phyloP scores from a whole-genome alignment of 202 grass and related monocot species.

The Dendrocalamus latiflorus region DNA sequence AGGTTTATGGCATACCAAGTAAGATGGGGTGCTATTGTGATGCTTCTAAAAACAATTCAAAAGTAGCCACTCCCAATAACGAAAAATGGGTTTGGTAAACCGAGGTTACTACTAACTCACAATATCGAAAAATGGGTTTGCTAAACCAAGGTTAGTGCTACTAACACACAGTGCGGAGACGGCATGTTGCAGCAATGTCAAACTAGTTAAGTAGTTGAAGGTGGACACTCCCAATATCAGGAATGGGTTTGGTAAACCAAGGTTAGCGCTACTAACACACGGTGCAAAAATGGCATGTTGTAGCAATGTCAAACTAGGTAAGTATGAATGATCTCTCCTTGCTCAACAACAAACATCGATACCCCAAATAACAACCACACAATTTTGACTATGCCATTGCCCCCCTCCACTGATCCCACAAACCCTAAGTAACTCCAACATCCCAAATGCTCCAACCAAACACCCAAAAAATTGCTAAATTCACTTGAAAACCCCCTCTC shows the following conservation, averaged over 20 bases:
- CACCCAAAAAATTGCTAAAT: not conserved
- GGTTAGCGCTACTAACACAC: no score
- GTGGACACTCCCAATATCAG: not conserved
- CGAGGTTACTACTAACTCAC: not conserved
- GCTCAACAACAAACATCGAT: not conserved
- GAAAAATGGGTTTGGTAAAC: not conserved
- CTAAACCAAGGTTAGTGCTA: not conserved
- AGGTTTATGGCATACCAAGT: not conserved
- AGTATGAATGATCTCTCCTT: not conserved
- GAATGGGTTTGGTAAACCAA: no score
- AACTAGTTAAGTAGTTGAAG: not conserved
- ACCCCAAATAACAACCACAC: no score
- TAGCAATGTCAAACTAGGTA: not conserved
- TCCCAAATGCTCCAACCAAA: not conserved
- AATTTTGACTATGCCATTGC: no score
- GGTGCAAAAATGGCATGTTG: not conserved
- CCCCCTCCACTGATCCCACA: not conserved
- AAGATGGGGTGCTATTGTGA: not conserved
- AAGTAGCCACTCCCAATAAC: not conserved
- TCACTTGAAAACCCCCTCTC: not conserved
- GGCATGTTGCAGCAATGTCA: not conserved
- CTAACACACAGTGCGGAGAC: not conserved
- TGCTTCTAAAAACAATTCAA: not conserved
- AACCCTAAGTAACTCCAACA: no score
- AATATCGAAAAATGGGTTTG: not conserved